A percentile compares a stretch with the other conserved stretches of the same genome.
Conservation (phyloP, 2,329 filamentous ascomycete species). For the Verticillium isaacii region DNA sequence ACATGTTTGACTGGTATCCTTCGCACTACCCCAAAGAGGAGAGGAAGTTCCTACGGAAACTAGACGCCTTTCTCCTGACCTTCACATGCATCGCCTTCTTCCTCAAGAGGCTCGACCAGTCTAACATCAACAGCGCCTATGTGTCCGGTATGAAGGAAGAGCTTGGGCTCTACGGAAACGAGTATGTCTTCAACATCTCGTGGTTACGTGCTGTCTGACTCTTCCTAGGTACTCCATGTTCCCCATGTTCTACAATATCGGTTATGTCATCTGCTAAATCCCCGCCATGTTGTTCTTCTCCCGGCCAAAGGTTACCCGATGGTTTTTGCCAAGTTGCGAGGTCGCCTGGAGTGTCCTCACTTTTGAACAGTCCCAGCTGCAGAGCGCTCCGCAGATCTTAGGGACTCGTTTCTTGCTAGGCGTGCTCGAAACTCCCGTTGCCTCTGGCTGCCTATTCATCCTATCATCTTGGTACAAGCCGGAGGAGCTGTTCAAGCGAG, state of each 20-base stretch:
- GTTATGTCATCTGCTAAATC: slow-evolving; percentile 12
- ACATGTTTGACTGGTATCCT: slow-evolving; percentile 21
- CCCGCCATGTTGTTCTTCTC: slow-evolving; percentile 11
- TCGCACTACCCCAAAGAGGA: slow-evolving; percentile 15
- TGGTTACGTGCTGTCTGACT: not conserved
- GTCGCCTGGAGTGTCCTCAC: slow-evolving; percentile 16
- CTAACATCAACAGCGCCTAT: slow-evolving; percentile 30
- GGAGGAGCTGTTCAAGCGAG: slow-evolving; percentile 36
- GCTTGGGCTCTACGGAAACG: slow-evolving; percentile 24
- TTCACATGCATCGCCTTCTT: slow-evolving; percentile 13
- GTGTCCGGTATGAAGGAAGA: slow-evolving; percentile 34
- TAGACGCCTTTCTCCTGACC: slow-evolving; percentile 17
- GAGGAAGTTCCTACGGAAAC: slow-evolving; percentile 13
- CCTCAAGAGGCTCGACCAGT: slow-evolving; percentile 25
- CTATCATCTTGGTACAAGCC: slow-evolving; percentile 24
- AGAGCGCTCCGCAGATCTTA: slow-evolving; percentile 20
- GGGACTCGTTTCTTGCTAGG: slow-evolving; percentile 23
- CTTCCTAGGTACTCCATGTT: slow-evolving; percentile 8
- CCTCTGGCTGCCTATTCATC: slow-evolving; percentile 15
- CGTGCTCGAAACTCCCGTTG: slow-evolving; percentile 14
- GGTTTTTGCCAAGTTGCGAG: slow-evolving; percentile 15
- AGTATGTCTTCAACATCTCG: slow-evolving; percentile 15
- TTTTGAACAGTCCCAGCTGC: slow-evolving; percentile 17
- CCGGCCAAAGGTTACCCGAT: slow-evolving; percentile 14
- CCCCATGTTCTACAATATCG: slow-evolving; percentile 11